Evolutionary conservation across 441 rosid species (phyloP), one percentile per base, ranked within the genome.

Genomic region (Erysimum cheiri): DNA sequence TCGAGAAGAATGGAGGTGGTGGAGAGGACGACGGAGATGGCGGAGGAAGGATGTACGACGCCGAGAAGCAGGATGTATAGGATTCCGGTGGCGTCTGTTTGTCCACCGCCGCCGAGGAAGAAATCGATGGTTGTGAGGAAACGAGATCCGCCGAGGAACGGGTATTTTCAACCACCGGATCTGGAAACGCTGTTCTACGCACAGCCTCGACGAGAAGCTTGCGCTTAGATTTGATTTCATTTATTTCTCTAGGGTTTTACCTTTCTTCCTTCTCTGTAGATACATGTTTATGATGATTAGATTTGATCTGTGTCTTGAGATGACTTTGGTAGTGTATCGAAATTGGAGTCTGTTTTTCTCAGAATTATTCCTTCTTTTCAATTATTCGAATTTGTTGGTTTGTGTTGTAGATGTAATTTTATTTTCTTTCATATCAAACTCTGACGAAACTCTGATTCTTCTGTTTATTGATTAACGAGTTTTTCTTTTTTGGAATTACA

Each of bases 21-120:
- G 37, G 80, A 71, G 77, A 72, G 53, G 55, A 60, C 24, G 57
- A 64, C 44, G 37, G 49, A 50, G 75, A 70, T 46, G 11, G 8
- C 22, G 15, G 84, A 76, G 32, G 89, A 83, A 35, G 89, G 69
- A 10, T 88, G 89, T 56, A 62, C 76, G 50, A 88, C 91, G 28
- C 91, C 94, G 41, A 80, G 80, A 59, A 77, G 84, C 41, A 19
- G 36, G 41, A 80, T 81, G 33, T 77, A 57, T 71, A 70, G 85
- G 58, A 85, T 85, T 17, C 85, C 89, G 36, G 64, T 52, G 61
- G 70, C 61, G 17, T 32, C 69, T 8, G 77, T 58, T 54, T 84
- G 87, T 67, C 93, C 89, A 10, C 93, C 87, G 46, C 87, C 92
- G 15, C 87, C 82, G 14, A 85, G 72, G 81, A 85, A 84, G 90